A percentile compares a stretch with the other conserved stretches of the same genome.
phyloP scores from a whole-genome alignment of 225 moss, liverwort and hornwort genomes.

The Polytrichum formosum region DNA sequence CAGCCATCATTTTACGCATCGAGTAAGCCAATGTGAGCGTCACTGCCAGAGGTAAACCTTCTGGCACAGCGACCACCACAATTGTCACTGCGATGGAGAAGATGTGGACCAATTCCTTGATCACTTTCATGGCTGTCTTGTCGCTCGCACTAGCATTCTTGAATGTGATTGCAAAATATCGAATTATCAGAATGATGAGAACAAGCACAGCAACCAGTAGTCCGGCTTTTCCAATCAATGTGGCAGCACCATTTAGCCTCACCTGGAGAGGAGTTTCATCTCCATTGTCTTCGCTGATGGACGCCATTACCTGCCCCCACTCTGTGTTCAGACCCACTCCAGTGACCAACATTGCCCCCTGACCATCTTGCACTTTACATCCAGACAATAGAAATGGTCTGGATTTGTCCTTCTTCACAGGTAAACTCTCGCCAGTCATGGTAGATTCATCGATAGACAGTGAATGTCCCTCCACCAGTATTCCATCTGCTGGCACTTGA shows the following conservation, averaged over 20 bases:
- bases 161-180: constrained; percentile 32
- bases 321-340: constrained; percentile 66
- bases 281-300: constrained; percentile 60
- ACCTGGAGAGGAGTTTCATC: constrained; percentile 89
- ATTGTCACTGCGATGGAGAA: constrained; percentile 91
- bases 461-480: constrained; percentile 68
- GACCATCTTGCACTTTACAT: constrained; percentile 79
- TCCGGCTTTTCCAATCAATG: constrained; percentile 92
- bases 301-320: constrained; percentile 86
- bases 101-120: constrained; percentile 42
- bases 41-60: constrained; percentile 95
- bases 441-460: constrained; percentile 75
- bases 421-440: constrained; percentile 87
- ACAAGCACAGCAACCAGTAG: constrained; percentile 71
- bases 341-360: constrained; percentile 85
- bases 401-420: constrained; percentile 61
- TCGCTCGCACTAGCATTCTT: constrained; percentile 7
- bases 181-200: constrained; percentile 62
- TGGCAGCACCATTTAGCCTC: constrained; percentile 89
- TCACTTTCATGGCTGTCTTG: constrained; percentile 21
- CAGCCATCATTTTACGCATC: constrained; percentile 99
- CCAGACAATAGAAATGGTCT: constrained; percentile 78
- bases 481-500: constrained; percentile 82
- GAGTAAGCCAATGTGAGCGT: constrained; percentile 99
- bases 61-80: constrained; percentile 96